Conservation (phyloP, 257 asterid genomes). For the Nemophila menziesii region DNA sequence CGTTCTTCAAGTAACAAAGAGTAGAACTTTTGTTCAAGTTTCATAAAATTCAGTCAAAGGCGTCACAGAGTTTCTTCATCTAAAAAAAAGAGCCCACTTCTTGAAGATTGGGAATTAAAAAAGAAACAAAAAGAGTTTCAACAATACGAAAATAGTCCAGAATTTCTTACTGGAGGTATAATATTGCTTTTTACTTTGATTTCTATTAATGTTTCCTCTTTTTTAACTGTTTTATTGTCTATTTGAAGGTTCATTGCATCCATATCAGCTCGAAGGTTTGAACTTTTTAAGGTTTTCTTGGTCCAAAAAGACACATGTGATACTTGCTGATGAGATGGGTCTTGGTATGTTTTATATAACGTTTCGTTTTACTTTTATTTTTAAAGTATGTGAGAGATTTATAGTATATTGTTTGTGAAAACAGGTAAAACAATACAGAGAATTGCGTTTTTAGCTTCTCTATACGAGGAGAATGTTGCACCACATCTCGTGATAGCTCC, state of each 20-base stretch:
- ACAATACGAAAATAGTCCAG: conserved; percentile 82
- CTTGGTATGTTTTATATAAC: conserved; percentile 53
- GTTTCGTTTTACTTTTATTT: conserved; percentile 5
- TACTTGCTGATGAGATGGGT: conserved; percentile 99
- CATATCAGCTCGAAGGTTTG: conserved; percentile 99
- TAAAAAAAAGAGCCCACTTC: conserved; percentile 40
- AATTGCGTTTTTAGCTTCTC: conserved; percentile 93
- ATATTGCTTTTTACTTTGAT: neutral
- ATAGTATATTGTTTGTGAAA: conserved; percentile 16
- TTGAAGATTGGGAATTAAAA: conserved; percentile 53
- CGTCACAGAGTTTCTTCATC: conserved; percentile 33
- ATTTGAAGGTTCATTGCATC: conserved; percentile 76
- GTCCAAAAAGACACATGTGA: conserved; percentile 95
- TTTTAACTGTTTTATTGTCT: conserved; percentile 1
- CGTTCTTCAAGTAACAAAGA: too few species aligned
- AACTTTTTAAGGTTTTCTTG: conserved; percentile 94
- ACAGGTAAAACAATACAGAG: conserved; percentile 98
- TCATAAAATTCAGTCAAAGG: too few species aligned
- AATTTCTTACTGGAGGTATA: conserved; percentile 86
- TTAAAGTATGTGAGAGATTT: too few species aligned
- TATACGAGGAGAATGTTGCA: conserved; percentile 59
- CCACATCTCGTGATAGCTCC: conserved; percentile 99
- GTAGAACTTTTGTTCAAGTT: too few species aligned
- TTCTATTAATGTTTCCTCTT: neutral
- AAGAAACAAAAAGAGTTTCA: conserved; percentile 78